These are phyloP conservation scores for Pseudopediastrum boryanum DNA, from an alignment of 139 green algal species.

Conservation along the genomic window DNA sequence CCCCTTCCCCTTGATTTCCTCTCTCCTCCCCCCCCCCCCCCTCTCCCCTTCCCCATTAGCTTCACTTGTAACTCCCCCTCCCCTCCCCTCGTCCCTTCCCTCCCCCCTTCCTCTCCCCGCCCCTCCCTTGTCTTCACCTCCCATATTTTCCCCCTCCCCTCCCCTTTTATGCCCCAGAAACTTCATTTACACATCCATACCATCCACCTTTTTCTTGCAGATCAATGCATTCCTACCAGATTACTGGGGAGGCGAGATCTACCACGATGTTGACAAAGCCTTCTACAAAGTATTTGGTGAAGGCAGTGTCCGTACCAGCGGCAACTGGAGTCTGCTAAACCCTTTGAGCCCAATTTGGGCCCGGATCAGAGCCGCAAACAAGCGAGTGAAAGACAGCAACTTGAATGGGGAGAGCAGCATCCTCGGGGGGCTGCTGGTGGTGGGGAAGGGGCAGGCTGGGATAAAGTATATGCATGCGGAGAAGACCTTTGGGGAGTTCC, in stretches of 20 bases:
- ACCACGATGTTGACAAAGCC: slow-evolving; percentile 42
- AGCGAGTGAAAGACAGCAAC: slow-evolving; percentile 37
- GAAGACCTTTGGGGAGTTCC: slow-evolving; percentile 32
- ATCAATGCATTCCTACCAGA: slow-evolving; percentile 41
- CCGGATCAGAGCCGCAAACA: slow-evolving; percentile 13
- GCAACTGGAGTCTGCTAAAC: slow-evolving; percentile 33
- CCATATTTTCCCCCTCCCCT: too few relatives aligned
- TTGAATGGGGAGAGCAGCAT: slow-evolving; percentile 29
- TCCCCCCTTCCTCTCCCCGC: too few relatives aligned
- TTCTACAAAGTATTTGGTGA: slow-evolving; percentile 41
- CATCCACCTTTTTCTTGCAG: not conserved
- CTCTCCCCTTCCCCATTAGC: too few relatives aligned
- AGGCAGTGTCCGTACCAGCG: slow-evolving; percentile 23
- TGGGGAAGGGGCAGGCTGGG: not conserved
- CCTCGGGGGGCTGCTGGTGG: slow-evolving; percentile 38
- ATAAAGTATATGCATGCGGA: slow-evolving; percentile 33
- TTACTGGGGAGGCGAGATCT: slow-evolving; percentile 42
- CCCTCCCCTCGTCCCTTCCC: too few relatives aligned
- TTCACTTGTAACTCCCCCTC: too few relatives aligned
- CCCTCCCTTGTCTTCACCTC: too few relatives aligned
- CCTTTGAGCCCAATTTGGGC: slow-evolving; percentile 33
- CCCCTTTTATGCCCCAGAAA: too few relatives aligned
- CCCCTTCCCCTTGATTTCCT: too few relatives aligned
- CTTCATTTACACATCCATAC: too few relatives aligned
- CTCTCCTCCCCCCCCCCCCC: too few relatives aligned